These are phyloP conservation scores for Mycena maculata DNA, from an alignment of 768 basidiomycete genomes.

Conservation along the genomic window DNA sequence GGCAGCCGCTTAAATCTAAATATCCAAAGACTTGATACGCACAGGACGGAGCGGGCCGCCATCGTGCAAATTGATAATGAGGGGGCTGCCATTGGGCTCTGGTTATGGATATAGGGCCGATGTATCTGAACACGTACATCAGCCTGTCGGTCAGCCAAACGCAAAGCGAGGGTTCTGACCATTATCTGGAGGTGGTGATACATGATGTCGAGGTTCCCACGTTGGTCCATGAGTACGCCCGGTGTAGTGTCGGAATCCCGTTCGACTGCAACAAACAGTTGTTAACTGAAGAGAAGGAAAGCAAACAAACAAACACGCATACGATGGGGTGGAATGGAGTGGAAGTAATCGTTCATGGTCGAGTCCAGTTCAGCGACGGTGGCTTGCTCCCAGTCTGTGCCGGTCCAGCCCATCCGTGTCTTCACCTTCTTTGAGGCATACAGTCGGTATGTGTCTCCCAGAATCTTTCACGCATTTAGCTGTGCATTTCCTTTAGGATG, in stretches of 20 bases:
- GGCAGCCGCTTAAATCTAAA: constrained; percentile 6
- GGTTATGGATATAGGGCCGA: constrained; percentile 56
- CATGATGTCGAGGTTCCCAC: constrained; percentile 51
- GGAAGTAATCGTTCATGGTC: constrained; percentile 62
- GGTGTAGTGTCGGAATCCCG: too few species aligned
- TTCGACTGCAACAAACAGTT: too few species aligned
- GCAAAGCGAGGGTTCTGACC: constrained; percentile 44
- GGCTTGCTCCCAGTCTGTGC: constrained; percentile 52
- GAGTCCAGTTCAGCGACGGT: constrained; percentile 64
- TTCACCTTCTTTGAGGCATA: constrained; percentile 52
- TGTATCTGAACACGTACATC: constrained; percentile 56
- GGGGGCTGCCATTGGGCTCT: constrained; percentile 49
- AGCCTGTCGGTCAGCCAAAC: constrained; percentile 45
- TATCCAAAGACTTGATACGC: constrained; percentile 50
- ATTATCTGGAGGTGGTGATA: constrained; percentile 60
- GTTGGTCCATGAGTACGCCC: too few species aligned
- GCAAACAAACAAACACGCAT: too few species aligned
- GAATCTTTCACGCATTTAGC: neutral
- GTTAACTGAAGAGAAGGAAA: too few species aligned
- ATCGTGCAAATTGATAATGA: constrained; percentile 66
- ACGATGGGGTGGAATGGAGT: constrained; percentile 60
- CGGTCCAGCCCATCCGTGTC: constrained; percentile 46
- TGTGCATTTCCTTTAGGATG: too few species aligned
- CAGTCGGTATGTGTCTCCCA: constrained; percentile 24
- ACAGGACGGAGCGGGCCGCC: constrained; percentile 59